Evolutionary conservation across 192 early-diverging fungal genomes (phyloP), one percentile per base, ranked within the genome.

Genomic region (Podila clonocystis): DNA sequence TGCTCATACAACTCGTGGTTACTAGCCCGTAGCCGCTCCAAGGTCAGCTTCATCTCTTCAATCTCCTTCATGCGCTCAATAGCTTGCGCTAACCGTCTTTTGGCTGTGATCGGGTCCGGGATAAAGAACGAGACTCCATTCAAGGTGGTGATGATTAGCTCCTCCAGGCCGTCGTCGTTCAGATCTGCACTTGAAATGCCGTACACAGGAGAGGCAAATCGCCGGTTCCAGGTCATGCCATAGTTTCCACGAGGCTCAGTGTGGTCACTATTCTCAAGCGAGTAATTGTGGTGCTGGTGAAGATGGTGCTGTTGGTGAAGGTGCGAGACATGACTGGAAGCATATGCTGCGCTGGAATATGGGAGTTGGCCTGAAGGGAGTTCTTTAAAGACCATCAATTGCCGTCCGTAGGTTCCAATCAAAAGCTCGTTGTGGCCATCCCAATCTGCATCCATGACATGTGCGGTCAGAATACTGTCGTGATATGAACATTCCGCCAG

Each of bases 401-500:
- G 87, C 49, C 87, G 75, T 28, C 89, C 89, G 75, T 90, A 90
- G 3, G 87, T 90, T 2, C 89, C 89, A 29, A 88, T 74, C 38
- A 90, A 26, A 20, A 90, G 70, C 57, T 90, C 89, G 29, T 85
- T 83, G 50, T 75, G 74, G 24, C 87, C 89, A 73, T 90, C 89
- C 89, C 87, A 90, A 63, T 90, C 87, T 9, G 88, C 85, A 72
- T 90, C 89, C 84, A 87, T 83, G 8, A 86, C 77, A 67, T 90
- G 83, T 1, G 87, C 85, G 29, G 87, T 84, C 20, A 90, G 36
- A 13, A 90, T 86, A 62, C 87, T 88, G 69, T 90, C 89, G 68
- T 87, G 83, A 28, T 85, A 82, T 58, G 80, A 69, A 11, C 85
- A 90, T 58, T 88, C 86, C 13, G 77, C 78, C 17, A 90, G 67